Base-by-base conservation (phyloP, 305 asterid species). In the Fraxinus greggii region DNA sequence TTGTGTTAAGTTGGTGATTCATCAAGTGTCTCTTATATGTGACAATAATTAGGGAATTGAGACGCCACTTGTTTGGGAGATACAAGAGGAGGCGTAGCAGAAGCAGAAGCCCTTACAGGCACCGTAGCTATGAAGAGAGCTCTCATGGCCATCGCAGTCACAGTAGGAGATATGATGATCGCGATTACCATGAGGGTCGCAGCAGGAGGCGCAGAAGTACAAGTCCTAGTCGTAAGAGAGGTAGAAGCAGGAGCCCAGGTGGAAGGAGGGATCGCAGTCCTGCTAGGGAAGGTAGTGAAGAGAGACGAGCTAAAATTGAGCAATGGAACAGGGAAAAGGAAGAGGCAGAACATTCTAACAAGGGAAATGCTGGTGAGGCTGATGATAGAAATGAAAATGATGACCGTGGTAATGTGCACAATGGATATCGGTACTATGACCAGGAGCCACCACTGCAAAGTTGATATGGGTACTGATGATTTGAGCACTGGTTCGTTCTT, bases 241-340 rank as follows among this genome's bases (percentile, higher is more conserved):
- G 94, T 70, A 89, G 97, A 81, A 90, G 98, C 89, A 85, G 96
- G 80, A 95, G 97, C 88, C 93, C 93, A 0, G 92, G 89, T 81
- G 89, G 91, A 84, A 87, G 93, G 88, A 91, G 94, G 85, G 88
- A 82, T 61, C 89, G 89, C 26, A 96, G 95, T 82, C 97, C 98
- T 23, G 79, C 83, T 76, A 93, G 99, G 92, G 99, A 95, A 86
- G 95, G 98, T 59, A 97, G 99, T 81, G 98, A 91, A 81, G 99
- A 97, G 89, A 93, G 99, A 72, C 89, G 98, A 69, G 99, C 99
- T 80, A 92, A 93, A 85, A 97, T 97, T 69, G 98, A 88, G 84
- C 97, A 91, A 83, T 97, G 99, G 99, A 97, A 97, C 85, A 87
- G 97, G 90, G 98, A 97, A 86, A 94, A 83, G 83, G 98, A 97